A percentile compares a stretch with the other conserved stretches of the same genome.
phyloP scores from a whole-genome alignment of 2,329 filamentous ascomycete genomes.

The Pseudogymnoascus sp. region DNA sequence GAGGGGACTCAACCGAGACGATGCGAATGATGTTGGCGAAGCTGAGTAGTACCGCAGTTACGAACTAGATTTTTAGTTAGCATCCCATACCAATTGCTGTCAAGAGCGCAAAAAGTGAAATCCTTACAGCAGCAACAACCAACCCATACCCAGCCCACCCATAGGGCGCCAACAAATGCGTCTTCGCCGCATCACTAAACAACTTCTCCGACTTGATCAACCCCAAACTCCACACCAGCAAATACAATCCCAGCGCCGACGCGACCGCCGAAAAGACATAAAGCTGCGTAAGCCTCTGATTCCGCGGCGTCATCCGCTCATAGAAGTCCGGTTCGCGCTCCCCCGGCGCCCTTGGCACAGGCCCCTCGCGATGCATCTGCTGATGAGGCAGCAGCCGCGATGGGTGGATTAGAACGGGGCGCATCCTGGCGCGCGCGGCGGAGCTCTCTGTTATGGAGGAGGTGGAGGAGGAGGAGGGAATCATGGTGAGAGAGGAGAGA shows the following conservation, averaged over 20 bases:
- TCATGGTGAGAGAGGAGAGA: background rate
- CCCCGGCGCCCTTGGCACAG: background rate
- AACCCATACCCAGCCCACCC: background rate
- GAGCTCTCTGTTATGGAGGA: background rate
- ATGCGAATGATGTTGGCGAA: background rate
- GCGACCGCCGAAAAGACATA: background rate
- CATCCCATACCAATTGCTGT: background rate
- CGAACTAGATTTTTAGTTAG: background rate
- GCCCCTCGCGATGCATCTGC: constrained; percentile 4
- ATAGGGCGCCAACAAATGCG: background rate
- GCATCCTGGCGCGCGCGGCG: background rate
- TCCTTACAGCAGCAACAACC: background rate
- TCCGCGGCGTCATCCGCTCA: background rate
- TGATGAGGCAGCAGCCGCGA: constrained; percentile 5
- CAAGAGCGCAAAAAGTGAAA: background rate
- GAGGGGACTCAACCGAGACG: background rate
- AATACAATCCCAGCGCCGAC: background rate
- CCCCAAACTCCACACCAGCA: background rate
- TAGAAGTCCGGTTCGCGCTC: constrained; percentile 5
- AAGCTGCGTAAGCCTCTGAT: background rate
- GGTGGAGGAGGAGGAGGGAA: background rate
- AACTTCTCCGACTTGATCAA: constrained; percentile 8
- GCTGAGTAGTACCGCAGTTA: background rate
- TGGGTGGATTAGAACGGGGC: background rate
- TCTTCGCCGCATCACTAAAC: constrained; percentile 5